Conservation (phyloP, 805 yeast species). For the Wickerhamiella allomyrinae region DNA sequence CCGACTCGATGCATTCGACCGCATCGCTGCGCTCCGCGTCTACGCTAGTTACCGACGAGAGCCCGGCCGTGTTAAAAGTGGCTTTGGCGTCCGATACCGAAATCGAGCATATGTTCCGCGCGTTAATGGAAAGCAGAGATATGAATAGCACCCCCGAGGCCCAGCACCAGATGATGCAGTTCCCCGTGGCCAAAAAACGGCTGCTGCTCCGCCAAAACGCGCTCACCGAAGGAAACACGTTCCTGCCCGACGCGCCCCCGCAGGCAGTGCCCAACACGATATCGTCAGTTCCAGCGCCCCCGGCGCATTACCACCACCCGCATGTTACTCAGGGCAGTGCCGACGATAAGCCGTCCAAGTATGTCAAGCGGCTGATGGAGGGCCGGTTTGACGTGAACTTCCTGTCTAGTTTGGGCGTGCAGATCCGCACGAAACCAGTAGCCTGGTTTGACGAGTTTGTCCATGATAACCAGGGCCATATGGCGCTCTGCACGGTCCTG, state of each 20-base stretch:
- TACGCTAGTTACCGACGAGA: not conserved
- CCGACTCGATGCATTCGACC: not conserved
- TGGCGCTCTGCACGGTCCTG: constrained; percentile 55
- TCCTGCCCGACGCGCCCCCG: not conserved
- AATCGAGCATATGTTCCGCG: constrained; percentile 55
- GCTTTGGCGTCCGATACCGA: constrained; percentile 26
- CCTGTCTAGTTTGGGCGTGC: constrained; percentile 75
- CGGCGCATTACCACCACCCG: not conserved
- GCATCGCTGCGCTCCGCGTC: not conserved
- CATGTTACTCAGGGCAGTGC: not conserved
- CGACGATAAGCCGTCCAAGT: constrained; percentile 50
- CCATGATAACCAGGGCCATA: constrained; percentile 59
- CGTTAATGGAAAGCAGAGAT: constrained; percentile 59
- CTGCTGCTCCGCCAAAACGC: constrained; percentile 79
- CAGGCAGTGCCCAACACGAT: constrained; percentile 7
- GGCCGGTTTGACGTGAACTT: constrained; percentile 49
- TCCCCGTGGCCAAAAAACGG: constrained; percentile 74
- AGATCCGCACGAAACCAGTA: constrained; percentile 76
- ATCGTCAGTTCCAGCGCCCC: not conserved
- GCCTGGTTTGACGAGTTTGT: constrained; percentile 71
- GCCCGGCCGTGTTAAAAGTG: not conserved
- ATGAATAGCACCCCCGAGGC: constrained; percentile 60
- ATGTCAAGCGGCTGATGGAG: constrained; percentile 59
- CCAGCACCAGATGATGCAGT: constrained; percentile 59
- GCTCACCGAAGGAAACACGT: constrained; percentile 34